Evolutionary conservation across 768 basidiomycete genomes (phyloP).

Genomic region (Rhizopogon rudus): DNA sequence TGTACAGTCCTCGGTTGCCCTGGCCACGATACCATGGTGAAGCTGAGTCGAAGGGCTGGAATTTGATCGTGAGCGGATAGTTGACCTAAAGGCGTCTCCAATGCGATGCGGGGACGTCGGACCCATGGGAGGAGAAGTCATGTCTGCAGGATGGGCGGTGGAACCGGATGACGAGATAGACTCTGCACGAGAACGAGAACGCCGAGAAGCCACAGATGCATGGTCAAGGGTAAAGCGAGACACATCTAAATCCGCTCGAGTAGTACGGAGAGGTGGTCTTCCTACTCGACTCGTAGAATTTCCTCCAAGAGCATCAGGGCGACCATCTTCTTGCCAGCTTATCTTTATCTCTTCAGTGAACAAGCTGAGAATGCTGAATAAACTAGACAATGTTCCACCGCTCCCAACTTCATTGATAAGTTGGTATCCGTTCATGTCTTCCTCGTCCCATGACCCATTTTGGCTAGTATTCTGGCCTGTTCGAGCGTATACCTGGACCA

Average conservation of each 20-base stretch:
- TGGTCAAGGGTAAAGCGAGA: constrained; percentile 48
- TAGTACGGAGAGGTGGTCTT: constrained; percentile 20
- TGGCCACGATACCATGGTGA: constrained; percentile 78
- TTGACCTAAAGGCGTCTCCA: constrained; percentile 4
- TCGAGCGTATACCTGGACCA: constrained; percentile 86
- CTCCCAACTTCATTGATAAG: constrained; percentile 94
- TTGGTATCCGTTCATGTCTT: constrained; percentile 94
- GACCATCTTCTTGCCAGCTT: constrained; percentile 77
- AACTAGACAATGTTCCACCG: constrained; percentile 90
- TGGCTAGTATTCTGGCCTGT: constrained; percentile 49
- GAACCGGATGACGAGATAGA: constrained; percentile 68
- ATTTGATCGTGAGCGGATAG: constrained; percentile 20
- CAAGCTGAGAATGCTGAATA: constrained; percentile 94
- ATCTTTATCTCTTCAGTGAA: constrained; percentile 94
- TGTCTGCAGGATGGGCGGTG: constrained; percentile 51
- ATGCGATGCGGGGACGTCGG: constrained; percentile 6
- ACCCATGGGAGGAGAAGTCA: constrained; percentile 16
- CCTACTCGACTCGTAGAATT: constrained; percentile 14
- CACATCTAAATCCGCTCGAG: constrained; percentile 59
- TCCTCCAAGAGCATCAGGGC: constrained; percentile 16
- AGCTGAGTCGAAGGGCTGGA: constrained; percentile 26
- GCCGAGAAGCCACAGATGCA: constrained; percentile 12
- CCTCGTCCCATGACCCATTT: constrained; percentile 69
- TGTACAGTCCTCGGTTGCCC: constrained; percentile 91
- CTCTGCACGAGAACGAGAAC: constrained; percentile 41